Evolutionary conservation across 2,329 filamentous ascomycete genomes (phyloP).

Genomic region (Drechslerella coelobrocha): DNA sequence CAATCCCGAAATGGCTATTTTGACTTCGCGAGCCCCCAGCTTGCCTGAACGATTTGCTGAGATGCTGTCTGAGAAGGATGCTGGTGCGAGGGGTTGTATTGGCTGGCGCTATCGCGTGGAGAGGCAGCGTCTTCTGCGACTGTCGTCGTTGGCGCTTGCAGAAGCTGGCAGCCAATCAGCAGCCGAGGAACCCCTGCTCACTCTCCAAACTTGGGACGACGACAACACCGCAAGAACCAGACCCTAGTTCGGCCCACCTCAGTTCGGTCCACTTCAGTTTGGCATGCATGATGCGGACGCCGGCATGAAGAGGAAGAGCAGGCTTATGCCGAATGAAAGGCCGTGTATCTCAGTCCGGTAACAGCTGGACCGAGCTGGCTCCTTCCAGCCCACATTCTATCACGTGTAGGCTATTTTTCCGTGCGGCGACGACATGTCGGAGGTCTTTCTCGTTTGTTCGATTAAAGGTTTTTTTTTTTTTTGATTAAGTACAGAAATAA

Average conservation of each 20-base stretch:
- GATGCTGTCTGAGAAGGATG: conserved; percentile 17
- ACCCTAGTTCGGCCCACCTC: too few relatives aligned
- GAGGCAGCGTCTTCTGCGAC: conserved; percentile 3
- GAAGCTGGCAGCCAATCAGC: conserved; percentile 34
- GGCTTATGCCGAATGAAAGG: neutral
- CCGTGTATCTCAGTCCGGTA: too few relatives aligned
- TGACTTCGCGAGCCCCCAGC: conserved; percentile 23
- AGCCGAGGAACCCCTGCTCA: conserved; percentile 26
- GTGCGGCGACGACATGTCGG: too few relatives aligned
- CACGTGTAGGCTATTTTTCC: too few relatives aligned
- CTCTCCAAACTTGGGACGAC: conserved; percentile 44
- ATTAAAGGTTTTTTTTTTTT: too few relatives aligned
- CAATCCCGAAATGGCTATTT: conserved; percentile 15
- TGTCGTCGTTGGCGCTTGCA: neutral
- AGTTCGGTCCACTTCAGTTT: neutral
- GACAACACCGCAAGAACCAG: conserved; percentile 42
- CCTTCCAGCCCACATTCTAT: too few relatives aligned
- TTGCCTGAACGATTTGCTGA: conserved; percentile 44
- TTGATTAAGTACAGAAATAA: too few relatives aligned
- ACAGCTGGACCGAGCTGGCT: too few relatives aligned
- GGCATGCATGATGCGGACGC: neutral
- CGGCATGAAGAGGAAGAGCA: neutral
- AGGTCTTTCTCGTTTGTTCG: too few relatives aligned
- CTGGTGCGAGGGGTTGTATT: conserved; percentile 48
- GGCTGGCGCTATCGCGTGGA: conserved; percentile 36